Evolutionary conservation across 163 green algal genomes (phyloP).

Genomic region (Scenedesmus sp.): DNA sequence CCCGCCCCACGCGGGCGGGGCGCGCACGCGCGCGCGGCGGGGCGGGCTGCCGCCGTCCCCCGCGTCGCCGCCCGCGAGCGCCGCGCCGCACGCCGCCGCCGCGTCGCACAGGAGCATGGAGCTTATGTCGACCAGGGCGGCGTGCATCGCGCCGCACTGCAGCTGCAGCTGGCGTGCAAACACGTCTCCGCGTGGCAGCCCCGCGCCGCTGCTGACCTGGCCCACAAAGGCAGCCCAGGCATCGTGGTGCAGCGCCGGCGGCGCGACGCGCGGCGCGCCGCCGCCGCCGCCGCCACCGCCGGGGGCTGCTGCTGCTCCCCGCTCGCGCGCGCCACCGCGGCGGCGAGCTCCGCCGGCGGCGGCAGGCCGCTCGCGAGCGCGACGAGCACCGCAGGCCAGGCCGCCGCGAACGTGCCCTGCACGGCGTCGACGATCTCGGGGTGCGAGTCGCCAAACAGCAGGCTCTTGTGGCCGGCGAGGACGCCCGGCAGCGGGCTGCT

Average conservation of each 20-base stretch:
- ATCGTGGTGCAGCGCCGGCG: background rate
- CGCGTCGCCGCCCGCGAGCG: background rate
- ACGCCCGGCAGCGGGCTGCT: constrained; percentile 51
- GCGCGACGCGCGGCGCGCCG: background rate
- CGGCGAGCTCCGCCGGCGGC: constrained; percentile 34
- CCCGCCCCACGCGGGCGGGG: no score
- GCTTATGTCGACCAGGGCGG: constrained; percentile 15
- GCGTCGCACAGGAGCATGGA: constrained; percentile 27
- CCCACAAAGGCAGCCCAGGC: constrained; percentile 32
- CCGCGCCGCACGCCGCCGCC: constrained; percentile 1
- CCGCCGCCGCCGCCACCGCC: background rate
- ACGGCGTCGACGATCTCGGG: constrained; percentile 43
- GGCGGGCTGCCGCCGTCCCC: background rate
- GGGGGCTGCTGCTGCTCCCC: background rate
- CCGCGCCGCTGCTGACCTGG: background rate
- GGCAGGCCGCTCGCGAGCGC: constrained; percentile 59
- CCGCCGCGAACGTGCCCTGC: constrained; percentile 44
- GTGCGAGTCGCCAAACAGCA: constrained; percentile 49
- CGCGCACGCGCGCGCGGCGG: no score
- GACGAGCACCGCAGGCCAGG: constrained; percentile 65
- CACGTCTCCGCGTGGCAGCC: background rate
- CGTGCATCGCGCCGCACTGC: constrained; percentile 29
- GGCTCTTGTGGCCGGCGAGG: constrained; percentile 50
- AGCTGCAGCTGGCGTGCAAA: constrained; percentile 11
- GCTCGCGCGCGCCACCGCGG: background rate